Conservation (phyloP, 495 filamentous ascomycete species). For the Neurospora sp. region DNA sequence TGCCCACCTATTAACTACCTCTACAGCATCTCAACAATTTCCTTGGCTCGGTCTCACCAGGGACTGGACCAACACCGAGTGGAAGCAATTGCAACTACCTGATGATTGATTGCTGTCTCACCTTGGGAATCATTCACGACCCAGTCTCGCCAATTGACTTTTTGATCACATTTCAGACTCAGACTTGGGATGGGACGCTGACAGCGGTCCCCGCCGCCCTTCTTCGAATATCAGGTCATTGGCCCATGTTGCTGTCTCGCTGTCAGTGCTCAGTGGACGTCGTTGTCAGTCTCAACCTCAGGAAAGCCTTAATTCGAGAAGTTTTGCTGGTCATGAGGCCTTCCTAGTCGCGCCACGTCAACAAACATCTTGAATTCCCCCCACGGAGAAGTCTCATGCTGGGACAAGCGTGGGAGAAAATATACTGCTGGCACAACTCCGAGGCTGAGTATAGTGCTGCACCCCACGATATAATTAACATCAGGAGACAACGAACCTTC, state of each 20-base stretch:
- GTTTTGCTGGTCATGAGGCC: background rate
- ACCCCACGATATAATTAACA: background rate
- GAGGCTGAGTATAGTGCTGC: background rate
- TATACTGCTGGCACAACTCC: too few relatives aligned
- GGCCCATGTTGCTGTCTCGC: background rate
- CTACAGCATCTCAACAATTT: background rate
- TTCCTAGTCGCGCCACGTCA: background rate
- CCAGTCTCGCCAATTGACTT: background rate
- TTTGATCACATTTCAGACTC: background rate
- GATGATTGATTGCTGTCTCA: background rate
- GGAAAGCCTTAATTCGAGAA: background rate
- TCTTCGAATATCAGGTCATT: background rate
- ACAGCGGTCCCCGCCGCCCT: background rate
- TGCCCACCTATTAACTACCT: background rate
- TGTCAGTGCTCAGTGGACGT: background rate
- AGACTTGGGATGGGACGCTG: background rate
- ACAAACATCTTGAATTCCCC: background rate
- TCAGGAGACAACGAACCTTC: background rate
- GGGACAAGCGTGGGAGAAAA: background rate
- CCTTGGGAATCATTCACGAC: background rate
- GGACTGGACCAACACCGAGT: background rate
- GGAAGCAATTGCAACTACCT: background rate
- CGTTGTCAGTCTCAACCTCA: background rate
- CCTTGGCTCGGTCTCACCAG: background rate
- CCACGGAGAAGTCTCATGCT: background rate